These are phyloP conservation scores for Neopestalotiopsis sp. DNA, from an alignment of 2,329 filamentous ascomycete genomes.

Conservation along the genomic window DNA sequence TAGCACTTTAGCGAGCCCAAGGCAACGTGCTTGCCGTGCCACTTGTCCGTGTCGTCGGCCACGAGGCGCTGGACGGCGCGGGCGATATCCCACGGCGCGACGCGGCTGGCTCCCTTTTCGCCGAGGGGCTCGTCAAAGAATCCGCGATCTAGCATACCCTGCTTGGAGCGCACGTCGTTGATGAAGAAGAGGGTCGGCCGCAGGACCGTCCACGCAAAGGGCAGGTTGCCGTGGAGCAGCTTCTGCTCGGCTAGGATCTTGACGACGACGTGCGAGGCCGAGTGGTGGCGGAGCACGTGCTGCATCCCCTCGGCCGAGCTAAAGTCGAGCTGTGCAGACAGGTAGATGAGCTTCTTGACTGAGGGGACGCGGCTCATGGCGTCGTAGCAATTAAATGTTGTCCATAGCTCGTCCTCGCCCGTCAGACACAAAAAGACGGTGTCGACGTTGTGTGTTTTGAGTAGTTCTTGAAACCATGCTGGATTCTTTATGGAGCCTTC, in stretches of 20 bases:
- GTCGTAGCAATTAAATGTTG: slow-evolving; percentile 12
- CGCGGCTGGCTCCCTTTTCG: slow-evolving; percentile 12
- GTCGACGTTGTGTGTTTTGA: slow-evolving; percentile 8
- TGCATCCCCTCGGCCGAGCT: slow-evolving; percentile 4
- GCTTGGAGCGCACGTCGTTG: slow-evolving; percentile 13
- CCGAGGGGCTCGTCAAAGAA: slow-evolving; percentile 8
- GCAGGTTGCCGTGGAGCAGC: slow-evolving; percentile 4
- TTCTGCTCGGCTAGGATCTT: slow-evolving; percentile 13
- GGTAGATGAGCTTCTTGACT: slow-evolving; percentile 13
- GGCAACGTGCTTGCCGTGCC: slow-evolving; percentile 7
- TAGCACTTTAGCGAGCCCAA: background rate
- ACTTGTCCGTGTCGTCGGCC: background rate
- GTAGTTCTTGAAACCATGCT: slow-evolving; percentile 2
- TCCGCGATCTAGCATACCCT: slow-evolving; percentile 10
- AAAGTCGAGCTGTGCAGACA: background rate
- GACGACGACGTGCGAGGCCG: slow-evolving; percentile 16
- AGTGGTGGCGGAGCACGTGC: background rate
- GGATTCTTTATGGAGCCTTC: slow-evolving; percentile 17
- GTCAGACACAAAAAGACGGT: slow-evolving; percentile 11
- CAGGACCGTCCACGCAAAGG: slow-evolving; percentile 14
- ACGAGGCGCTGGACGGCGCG: slow-evolving; percentile 11
- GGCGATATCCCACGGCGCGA: slow-evolving; percentile 16
- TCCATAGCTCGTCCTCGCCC: slow-evolving; percentile 16
- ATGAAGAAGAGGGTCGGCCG: slow-evolving; percentile 13
- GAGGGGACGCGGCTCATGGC: background rate